These are phyloP conservation scores for Albophoma yamanashiensis DNA, from an alignment of 2,329 filamentous ascomycete species.

Conservation along the genomic window DNA sequence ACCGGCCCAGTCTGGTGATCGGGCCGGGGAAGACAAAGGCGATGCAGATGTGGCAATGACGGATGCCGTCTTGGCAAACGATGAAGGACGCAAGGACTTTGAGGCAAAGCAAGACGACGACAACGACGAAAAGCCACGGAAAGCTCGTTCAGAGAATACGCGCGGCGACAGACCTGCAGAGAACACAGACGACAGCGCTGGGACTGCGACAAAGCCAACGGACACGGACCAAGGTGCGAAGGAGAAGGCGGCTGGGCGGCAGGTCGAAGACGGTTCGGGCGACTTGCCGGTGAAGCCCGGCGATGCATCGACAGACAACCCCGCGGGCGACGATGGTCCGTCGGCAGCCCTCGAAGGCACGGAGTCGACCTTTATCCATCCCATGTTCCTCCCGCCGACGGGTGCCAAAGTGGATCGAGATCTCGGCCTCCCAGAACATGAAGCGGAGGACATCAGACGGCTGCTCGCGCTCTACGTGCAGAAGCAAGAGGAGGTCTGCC, in stretches of 20 bases:
- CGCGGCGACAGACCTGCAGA: neutral
- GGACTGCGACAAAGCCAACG: neutral
- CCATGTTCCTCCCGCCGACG: slow-evolving; percentile 58
- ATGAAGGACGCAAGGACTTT: slow-evolving; percentile 8
- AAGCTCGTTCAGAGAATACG: neutral
- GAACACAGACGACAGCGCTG: neutral
- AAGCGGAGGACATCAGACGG: slow-evolving; percentile 70
- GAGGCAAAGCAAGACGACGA: slow-evolving; percentile 2
- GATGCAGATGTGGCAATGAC: slow-evolving; percentile 16
- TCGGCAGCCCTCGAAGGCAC: slow-evolving; percentile 6
- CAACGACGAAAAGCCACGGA: neutral
- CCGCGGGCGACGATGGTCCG: neutral
- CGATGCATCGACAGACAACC: slow-evolving; percentile 26
- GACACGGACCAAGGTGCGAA: neutral
- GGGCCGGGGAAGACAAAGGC: neutral
- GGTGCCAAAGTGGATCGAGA: slow-evolving; percentile 56
- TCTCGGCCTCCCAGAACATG: slow-evolving; percentile 57
- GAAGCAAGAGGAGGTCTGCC: slow-evolving; percentile 76
- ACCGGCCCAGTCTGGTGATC: neutral
- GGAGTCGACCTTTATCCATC: slow-evolving; percentile 53
- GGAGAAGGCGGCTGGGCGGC: neutral
- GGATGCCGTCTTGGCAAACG: slow-evolving; percentile 12
- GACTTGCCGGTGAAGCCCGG: slow-evolving; percentile 4
- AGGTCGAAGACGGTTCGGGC: slow-evolving; percentile 1
- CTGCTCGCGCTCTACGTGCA: slow-evolving; percentile 69